Evolutionary conservation across 2,329 filamentous ascomycete species (phyloP).

Genomic region (Colletotrichum brevisporum): DNA sequence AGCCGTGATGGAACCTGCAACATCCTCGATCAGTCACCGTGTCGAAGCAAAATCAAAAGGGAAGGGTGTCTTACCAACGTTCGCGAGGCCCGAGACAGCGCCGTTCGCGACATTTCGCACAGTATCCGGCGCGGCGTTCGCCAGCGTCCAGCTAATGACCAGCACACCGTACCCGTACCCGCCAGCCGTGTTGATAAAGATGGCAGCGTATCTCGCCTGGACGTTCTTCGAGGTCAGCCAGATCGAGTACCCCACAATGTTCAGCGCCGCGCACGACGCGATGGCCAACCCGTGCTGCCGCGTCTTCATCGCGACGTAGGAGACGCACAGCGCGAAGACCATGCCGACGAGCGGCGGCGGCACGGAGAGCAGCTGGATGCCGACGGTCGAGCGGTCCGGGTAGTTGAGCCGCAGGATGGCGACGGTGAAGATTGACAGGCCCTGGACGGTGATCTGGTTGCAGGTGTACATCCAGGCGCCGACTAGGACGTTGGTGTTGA

Average conservation of each 20-base stretch:
- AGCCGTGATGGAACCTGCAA: slow-evolving; percentile 46
- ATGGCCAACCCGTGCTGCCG: slow-evolving; percentile 45
- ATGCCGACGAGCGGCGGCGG: slow-evolving; percentile 45
- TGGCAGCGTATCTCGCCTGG: slow-evolving; percentile 46
- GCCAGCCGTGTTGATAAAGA: slow-evolving; percentile 48
- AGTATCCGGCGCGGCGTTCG: slow-evolving; percentile 47
- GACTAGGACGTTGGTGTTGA: slow-evolving; percentile 46
- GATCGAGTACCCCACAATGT: slow-evolving; percentile 46
- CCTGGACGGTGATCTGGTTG: slow-evolving; percentile 70
- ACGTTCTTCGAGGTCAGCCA: slow-evolving; percentile 45
- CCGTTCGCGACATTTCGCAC: slow-evolving; percentile 47
- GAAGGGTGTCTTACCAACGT: slow-evolving; percentile 43
- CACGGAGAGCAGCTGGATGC: slow-evolving; percentile 46
- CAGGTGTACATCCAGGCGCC: slow-evolving; percentile 46
- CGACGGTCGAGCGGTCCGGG: slow-evolving; percentile 43
- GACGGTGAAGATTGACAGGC: slow-evolving; percentile 75
- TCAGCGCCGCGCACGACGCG: slow-evolving; percentile 43
- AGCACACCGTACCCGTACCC: slow-evolving; percentile 45
- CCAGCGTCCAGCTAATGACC: slow-evolving; percentile 47
- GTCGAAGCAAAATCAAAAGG: background rate
- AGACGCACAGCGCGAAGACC: slow-evolving; percentile 44
- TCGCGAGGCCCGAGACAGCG: slow-evolving; percentile 46
- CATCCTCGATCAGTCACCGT: background rate
- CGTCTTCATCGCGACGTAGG: slow-evolving; percentile 48
- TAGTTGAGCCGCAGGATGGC: slow-evolving; percentile 68